A percentile compares a stretch with the other conserved stretches of the same genome.
phyloP scores from a whole-genome alignment of 2,329 filamentous ascomycete genomes.

The Penicillium hordei region DNA sequence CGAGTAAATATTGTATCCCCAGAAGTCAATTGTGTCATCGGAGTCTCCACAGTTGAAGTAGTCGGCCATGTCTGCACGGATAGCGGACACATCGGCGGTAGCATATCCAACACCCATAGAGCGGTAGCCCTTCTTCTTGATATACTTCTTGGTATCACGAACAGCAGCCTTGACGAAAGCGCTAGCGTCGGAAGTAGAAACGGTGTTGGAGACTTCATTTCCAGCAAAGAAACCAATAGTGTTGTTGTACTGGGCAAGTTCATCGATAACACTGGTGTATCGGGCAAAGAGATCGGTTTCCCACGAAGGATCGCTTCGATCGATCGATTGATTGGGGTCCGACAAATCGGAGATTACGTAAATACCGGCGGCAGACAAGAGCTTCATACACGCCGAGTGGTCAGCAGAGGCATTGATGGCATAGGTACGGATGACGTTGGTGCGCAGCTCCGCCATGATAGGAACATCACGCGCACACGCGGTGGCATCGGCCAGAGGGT shows the following conservation, averaged over 20 bases:
- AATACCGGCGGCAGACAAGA: slow-evolving; percentile 79
- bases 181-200: slow-evolving; percentile 80
- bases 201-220: slow-evolving; percentile 88
- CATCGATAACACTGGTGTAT: slow-evolving; percentile 80
- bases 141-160: slow-evolving; percentile 89
- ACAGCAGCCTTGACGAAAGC: slow-evolving; percentile 96
- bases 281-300: slow-evolving; percentile 70
- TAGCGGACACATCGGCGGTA: slow-evolving; percentile 84
- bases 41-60: slow-evolving; percentile 86
- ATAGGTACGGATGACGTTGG: slow-evolving; percentile 91
- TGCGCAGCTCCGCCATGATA: slow-evolving; percentile 70
- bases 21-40: slow-evolving; percentile 77
- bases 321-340: slow-evolving; percentile 76
- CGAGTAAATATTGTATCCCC: slow-evolving; percentile 99
- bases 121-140: slow-evolving; percentile 72
- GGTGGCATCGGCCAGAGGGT: slow-evolving; percentile 71
- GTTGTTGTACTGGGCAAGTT: slow-evolving; percentile 77
- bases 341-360: slow-evolving; percentile 89
- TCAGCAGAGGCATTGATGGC: slow-evolving; percentile 75
- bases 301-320: slow-evolving; percentile 76
- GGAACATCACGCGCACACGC: slow-evolving; percentile 81
- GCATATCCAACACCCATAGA: slow-evolving; percentile 87
- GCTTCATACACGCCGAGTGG: slow-evolving; percentile 78
- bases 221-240: slow-evolving; percentile 94
- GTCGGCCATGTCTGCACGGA: slow-evolving; percentile 74